Evolutionary conservation across 164 flowering plant species (phyloP), one percentile per base, ranked within the genome.

Genomic region (Taxillus chinensis): DNA sequence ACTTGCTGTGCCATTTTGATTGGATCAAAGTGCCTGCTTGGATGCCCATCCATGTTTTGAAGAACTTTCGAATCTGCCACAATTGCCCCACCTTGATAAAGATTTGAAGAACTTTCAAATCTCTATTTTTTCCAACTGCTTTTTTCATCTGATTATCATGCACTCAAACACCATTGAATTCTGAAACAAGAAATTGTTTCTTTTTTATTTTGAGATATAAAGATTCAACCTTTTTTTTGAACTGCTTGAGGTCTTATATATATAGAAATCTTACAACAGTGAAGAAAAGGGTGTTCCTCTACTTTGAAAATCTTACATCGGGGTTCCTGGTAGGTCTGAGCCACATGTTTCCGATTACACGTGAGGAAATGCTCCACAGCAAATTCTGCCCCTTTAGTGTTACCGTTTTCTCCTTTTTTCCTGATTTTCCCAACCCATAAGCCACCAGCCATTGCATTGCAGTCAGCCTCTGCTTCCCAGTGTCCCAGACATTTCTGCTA

Each of bases 341-440:
- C 98, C 97, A 93, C 97, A 86, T 88, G 45, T 88, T 91, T 2
- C 95, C 98, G 87, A 90, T 78, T 41, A 88, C 77, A 3, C 97
- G 72, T 1, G 92, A 85, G 0, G 98, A 88, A 43, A 88, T 73
- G 82, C 98, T 90, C 97, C 98, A 93, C 27, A 93, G 51, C 17
- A 75, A 8, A 57, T 93, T 92, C 60, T 73, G 78, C 0, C 80
- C 81, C 68, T 82, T 87, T 8, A 68, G 14, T 0, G 7, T 11
- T 9, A 48, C 65, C 6, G 64, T 75, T 64, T 75, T 87, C 11
- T 76, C 81, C 64, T 76, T 86, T 74, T 77, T 83, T 40, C 78
- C 83, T 9, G 80, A 77, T 78, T 82, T 89, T 61, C 83, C 85
- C 62, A 90, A 46, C 39, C 92, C 93, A 68, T 84, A 74, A 7